Percentiles rank a stretch among this genome's conserved stretches.
Conservation (phyloP, 257 asterid genomes). For the Nicotiana tabacum region DNA sequence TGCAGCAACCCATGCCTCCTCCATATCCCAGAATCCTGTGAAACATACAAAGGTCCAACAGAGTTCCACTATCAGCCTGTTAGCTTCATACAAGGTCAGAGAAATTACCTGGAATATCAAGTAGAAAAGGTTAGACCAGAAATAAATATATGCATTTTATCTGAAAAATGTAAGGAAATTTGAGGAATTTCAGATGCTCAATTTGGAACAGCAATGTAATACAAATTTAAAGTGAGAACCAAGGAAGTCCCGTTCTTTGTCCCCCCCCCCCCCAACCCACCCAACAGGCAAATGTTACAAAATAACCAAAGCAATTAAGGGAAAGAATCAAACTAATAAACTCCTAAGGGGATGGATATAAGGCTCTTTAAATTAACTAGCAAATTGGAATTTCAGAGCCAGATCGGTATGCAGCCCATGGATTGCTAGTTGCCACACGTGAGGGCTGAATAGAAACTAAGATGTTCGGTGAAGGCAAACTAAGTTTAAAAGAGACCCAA, state of each 20-base stretch:
- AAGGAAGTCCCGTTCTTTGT: not conserved
- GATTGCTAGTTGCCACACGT: not conserved
- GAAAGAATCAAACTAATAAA: not conserved
- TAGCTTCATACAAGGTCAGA: constrained; percentile 97
- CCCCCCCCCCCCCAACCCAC: too few relatives aligned
- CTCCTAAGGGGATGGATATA: not conserved
- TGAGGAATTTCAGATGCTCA: not conserved
- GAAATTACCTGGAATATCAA: constrained; percentile 97
- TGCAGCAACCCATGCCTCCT: constrained; percentile 45
- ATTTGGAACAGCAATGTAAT: not conserved
- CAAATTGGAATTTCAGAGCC: not conserved
- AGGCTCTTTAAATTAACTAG: not conserved
- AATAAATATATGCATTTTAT: not conserved
- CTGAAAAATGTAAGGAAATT: not conserved
- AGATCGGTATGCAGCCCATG: not conserved
- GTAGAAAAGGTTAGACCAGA: constrained; percentile 47
- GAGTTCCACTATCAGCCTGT: constrained; percentile 68
- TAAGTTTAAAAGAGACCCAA: not conserved
- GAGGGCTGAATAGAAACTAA: not conserved
- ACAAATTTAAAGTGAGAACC: not conserved
- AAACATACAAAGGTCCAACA: constrained; percentile 53
- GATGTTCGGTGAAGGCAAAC: not conserved
- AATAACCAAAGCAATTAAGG: not conserved
- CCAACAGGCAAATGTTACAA: not conserved
- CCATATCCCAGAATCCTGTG: constrained; percentile 54